Base-by-base conservation (phyloP, 2,329 filamentous ascomycete genomes). In the Alternaria sp. region DNA sequence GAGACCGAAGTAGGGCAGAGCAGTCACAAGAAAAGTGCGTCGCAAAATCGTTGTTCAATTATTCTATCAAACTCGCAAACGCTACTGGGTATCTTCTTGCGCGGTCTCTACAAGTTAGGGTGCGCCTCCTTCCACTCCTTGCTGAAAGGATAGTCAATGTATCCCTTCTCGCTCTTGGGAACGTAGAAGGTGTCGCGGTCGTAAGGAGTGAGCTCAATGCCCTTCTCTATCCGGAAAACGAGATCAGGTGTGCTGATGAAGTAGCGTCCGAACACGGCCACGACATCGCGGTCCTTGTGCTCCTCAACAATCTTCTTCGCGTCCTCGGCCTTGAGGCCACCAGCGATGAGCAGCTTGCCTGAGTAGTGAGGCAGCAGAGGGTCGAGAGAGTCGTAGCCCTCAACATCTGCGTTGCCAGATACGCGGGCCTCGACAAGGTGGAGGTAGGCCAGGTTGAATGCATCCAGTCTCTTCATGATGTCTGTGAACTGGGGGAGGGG, bases 401-500 rank as follows among this genome's bases (percentile, higher is more conserved):
- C 68, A 3, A 74, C 67, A 7, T 80, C 76, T 2, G 67, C 65
- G 53, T 85, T 82, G 0, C 84, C 84, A 0, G 80, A 75, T 5
- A 89, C 78, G 0, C 87, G 83, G 0, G 87, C 83, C 71, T 92
- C 88, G 8, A 92, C 79, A 0, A 90, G 61, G 73, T 79, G 72
- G 70, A 80, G 30, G 73, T 81, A 64, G 6, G 88, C 85, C 14
- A 92, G 79, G 2, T 84, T 82, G 1, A 89, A 74, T 25, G 80
- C 76, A 57, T 83, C 85, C 11, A 88, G 79, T 45, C 85, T 82
- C 30, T 79, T 70, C 45, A 88, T 82, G 8, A 91, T 73, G 69
- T 92, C 82, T 0, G 80, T 80, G 71, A 91, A 92, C 64, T 92
- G 89, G 0, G 89, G 87, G 9, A 87, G 71, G 0, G 89, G 89